phyloP scores from a whole-genome alignment of 2,329 filamentous ascomycete species.

The Tothia fuscella region DNA sequence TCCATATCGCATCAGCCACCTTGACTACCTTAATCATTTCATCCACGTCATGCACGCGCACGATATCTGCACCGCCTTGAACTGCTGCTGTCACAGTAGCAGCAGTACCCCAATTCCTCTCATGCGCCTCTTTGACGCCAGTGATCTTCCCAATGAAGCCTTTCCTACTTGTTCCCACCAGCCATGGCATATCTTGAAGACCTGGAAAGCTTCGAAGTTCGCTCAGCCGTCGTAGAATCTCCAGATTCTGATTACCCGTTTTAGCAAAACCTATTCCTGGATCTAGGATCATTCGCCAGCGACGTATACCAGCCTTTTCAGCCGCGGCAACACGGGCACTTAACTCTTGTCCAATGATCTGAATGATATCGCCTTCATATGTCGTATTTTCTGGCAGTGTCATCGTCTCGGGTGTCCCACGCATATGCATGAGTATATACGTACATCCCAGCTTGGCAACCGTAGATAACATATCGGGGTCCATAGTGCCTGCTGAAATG shows the following conservation, averaged over 20 bases:
- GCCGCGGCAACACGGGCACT: slow-evolving; percentile 59
- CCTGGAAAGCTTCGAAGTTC: slow-evolving; percentile 41
- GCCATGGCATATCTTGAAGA: slow-evolving; percentile 65
- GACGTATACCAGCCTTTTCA: slow-evolving; percentile 67
- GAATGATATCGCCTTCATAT: slow-evolving; percentile 58
- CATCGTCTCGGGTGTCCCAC: slow-evolving; percentile 78
- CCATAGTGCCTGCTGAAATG: slow-evolving; percentile 60
- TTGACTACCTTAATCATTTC: slow-evolving; percentile 77
- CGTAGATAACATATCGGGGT: slow-evolving; percentile 69
- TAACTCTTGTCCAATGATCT: slow-evolving; percentile 56
- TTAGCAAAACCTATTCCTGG: slow-evolving; percentile 94
- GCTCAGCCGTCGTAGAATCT: slow-evolving; percentile 57
- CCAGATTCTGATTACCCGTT: slow-evolving; percentile 65
- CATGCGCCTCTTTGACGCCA: slow-evolving; percentile 55
- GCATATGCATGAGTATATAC: slow-evolving; percentile 86
- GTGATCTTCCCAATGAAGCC: slow-evolving; percentile 77
- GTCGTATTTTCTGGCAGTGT: slow-evolving; percentile 42
- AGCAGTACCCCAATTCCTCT: slow-evolving; percentile 75
- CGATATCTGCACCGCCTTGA: slow-evolving; percentile 77
- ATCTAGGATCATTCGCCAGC: slow-evolving; percentile 92
- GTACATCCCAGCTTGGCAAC: slow-evolving; percentile 68
- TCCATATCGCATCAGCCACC: slow-evolving; percentile 92
- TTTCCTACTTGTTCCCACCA: slow-evolving; percentile 82
- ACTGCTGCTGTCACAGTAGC: slow-evolving; percentile 78
- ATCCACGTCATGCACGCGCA: slow-evolving; percentile 79